Percentiles rank a stretch among this genome's conserved stretches.
Conservation (phyloP, 176 grass and related monocot species). For the Oryza officinalis region DNA sequence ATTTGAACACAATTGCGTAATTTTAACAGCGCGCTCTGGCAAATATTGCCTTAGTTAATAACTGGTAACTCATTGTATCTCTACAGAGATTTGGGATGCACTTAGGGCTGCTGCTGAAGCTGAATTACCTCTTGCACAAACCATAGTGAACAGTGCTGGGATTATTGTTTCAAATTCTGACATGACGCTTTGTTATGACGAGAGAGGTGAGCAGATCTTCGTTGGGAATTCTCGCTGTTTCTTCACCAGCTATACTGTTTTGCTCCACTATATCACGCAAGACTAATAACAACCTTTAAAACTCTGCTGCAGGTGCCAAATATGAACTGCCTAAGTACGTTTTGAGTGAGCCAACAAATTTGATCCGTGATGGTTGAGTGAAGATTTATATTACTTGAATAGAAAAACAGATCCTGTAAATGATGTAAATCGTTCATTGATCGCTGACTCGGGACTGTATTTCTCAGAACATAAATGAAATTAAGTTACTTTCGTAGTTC, state of each 20-base stretch:
- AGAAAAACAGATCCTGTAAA: slow-evolving; percentile 25
- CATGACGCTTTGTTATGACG: slow-evolving; percentile 85
- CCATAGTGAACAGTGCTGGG: slow-evolving; percentile 86
- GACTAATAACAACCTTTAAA: not conserved
- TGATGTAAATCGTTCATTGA: slow-evolving; percentile 24
- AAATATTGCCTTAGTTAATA: slow-evolving; percentile 23
- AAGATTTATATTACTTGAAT: not conserved
- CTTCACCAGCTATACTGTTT: not conserved
- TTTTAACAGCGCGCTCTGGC: not conserved
- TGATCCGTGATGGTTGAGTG: slow-evolving; percentile 61
- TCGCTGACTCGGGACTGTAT: slow-evolving; percentile 7
- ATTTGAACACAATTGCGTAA: not conserved
- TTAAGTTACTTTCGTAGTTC: slow-evolving; percentile 3
- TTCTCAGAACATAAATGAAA: slow-evolving; percentile 15
- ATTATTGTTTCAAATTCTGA: slow-evolving; percentile 82
- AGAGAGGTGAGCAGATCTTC: slow-evolving; percentile 60
- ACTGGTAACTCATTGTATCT: not conserved
- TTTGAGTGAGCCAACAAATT: slow-evolving; percentile 84
- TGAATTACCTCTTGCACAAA: slow-evolving; percentile 81
- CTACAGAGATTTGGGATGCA: slow-evolving; percentile 97
- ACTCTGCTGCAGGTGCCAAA: slow-evolving; percentile 67
- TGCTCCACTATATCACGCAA: not conserved
- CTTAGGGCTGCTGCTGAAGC: slow-evolving; percentile 71
- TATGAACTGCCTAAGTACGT: slow-evolving; percentile 90
- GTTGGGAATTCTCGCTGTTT: not conserved